Percentiles rank a stretch among this genome's conserved stretches.
These are phyloP conservation scores for Agrocybe praecox DNA, from an alignment of 768 basidiomycete genomes.

Conservation along the genomic window DNA sequence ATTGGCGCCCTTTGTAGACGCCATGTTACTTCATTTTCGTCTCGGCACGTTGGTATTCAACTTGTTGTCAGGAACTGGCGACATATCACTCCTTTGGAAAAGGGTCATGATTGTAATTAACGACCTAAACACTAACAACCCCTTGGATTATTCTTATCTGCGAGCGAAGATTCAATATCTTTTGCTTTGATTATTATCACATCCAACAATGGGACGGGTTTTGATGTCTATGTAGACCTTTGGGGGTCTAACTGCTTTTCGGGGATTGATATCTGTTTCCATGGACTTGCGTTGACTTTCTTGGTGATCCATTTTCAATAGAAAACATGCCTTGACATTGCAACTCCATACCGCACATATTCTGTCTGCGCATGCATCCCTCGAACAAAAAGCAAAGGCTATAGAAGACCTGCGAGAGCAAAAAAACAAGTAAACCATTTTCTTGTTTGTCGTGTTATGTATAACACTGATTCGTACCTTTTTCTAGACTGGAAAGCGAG, in stretches of 20 bases:
- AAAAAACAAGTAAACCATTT: conserved; percentile 68
- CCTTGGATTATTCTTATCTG: too few species aligned
- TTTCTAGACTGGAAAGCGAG: conserved; percentile 72
- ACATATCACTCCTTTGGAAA: too few species aligned
- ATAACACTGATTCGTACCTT: too few species aligned
- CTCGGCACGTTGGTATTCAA: too few species aligned
- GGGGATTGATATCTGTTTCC: not conserved
- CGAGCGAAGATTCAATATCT: too few species aligned
- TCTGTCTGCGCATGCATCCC: conserved; percentile 76
- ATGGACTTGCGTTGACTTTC: not conserved
- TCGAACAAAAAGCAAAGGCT: conserved; percentile 77
- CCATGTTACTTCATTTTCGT: too few species aligned
- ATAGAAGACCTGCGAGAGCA: conserved; percentile 85
- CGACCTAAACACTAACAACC: too few species aligned
- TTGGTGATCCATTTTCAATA: conserved; percentile 23
- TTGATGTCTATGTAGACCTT: not conserved
- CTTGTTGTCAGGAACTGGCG: too few species aligned
- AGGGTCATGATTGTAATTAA: too few species aligned
- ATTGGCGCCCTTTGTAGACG: not conserved
- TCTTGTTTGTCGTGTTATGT: not conserved
- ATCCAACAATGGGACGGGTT: too few species aligned
- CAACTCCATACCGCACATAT: conserved; percentile 90
- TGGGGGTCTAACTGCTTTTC: conserved; percentile 3
- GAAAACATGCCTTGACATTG: conserved; percentile 82
- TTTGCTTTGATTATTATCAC: too few species aligned